phyloP scores from a whole-genome alignment of 768 basidiomycete species.

The Russula ochroleuca region DNA sequence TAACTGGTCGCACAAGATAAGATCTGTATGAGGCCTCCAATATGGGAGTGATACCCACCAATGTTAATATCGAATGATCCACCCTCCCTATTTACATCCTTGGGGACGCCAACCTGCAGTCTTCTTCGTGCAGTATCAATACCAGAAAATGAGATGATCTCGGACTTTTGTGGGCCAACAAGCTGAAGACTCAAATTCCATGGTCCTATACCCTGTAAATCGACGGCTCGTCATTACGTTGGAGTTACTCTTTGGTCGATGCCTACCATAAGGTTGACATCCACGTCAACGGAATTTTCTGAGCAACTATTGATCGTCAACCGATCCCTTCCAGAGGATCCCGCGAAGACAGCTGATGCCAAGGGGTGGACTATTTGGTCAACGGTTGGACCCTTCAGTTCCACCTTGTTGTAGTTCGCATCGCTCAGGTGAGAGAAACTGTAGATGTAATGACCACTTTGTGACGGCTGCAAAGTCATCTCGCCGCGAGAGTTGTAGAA shows the following conservation, averaged over 20 bases:
- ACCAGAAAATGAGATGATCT: constrained; percentile 50
- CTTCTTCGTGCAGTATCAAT: constrained; percentile 54
- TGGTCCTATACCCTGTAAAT: constrained; percentile 73
- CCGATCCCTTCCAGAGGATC: constrained; percentile 44
- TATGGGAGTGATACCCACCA: constrained; percentile 40
- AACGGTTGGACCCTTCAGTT: constrained; percentile 70
- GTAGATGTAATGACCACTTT: constrained; percentile 86
- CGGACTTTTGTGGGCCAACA: constrained; percentile 65
- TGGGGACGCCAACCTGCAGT: constrained; percentile 64
- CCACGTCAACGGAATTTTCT: constrained; percentile 67
- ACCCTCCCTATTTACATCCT: constrained; percentile 58
- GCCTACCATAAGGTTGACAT: constrained; percentile 74
- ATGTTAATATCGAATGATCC: constrained; percentile 79
- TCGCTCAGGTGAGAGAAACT: constrained; percentile 77
- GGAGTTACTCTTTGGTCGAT: background rate
- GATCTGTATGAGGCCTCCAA: background rate
- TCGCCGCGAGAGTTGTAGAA: constrained; percentile 73
- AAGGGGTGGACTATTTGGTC: constrained; percentile 88
- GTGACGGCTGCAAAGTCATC: constrained; percentile 78
- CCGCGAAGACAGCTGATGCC: constrained; percentile 68
- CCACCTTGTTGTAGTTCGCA: constrained; percentile 72
- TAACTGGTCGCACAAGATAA: constrained; percentile 47
- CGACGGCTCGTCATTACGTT: constrained; percentile 8
- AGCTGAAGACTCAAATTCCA: constrained; percentile 85
- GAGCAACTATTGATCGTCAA: constrained; percentile 71